These are phyloP conservation scores for Oryza meyeriana DNA, from an alignment of 176 grass and related monocot species.

Conservation along the genomic window DNA sequence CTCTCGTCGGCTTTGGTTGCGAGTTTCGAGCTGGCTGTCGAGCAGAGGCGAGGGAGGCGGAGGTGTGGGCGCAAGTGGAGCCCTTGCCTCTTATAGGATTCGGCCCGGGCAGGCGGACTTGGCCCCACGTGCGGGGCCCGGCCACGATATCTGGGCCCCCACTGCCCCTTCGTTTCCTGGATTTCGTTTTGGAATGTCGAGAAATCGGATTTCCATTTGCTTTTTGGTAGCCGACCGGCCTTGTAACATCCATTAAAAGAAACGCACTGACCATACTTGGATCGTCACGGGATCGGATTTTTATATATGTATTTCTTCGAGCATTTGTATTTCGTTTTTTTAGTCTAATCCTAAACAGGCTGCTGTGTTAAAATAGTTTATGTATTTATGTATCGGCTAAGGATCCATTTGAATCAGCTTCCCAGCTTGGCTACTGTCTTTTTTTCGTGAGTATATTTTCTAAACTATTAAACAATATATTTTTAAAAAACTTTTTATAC, in stretches of 20 bases:
- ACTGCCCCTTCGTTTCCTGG: not conserved
- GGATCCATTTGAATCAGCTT: no score
- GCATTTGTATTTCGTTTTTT: no score
- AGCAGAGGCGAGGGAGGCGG: not conserved
- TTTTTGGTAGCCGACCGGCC: not conserved
- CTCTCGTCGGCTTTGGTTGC: not conserved
- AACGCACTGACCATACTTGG: not conserved
- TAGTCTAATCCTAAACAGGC: no score
- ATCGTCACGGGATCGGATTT: not conserved
- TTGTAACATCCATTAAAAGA: no score
- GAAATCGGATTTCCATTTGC: not conserved
- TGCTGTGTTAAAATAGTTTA: no score
- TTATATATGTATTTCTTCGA: no score
- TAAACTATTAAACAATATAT: no score
- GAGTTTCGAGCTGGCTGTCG: slow-evolving; percentile 35
- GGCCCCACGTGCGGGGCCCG: slow-evolving; percentile 34
- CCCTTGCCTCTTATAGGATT: slow-evolving; percentile 42
- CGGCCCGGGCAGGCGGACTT: not conserved
- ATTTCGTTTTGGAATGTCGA: not conserved
- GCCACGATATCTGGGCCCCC: slow-evolving; percentile 9
- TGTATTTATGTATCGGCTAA: no score
- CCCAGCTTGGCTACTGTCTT: no score
- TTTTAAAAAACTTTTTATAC: no score
- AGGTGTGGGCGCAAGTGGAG: slow-evolving; percentile 27
- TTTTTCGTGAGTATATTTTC: no score